These are phyloP conservation scores for Acanthochlamys bracteata DNA, from an alignment of 106 monocot genomes.

Conservation along the genomic window DNA sequence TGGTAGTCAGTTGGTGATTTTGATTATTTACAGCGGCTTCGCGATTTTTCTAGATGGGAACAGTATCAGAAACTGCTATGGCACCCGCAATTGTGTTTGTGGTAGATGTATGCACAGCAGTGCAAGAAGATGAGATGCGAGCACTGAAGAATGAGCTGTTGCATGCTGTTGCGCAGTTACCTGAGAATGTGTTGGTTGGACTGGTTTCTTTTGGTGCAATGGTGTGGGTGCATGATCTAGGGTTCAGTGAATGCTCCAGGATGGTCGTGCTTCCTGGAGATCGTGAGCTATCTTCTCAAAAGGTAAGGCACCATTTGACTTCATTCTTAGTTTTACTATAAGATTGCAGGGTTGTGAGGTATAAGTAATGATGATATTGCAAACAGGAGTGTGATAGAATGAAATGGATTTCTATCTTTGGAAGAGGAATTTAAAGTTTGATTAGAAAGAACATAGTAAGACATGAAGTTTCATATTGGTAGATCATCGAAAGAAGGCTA, in stretches of 20 bases:
- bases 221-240: constrained; percentile 79
- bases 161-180: constrained; percentile 56
- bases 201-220: constrained; percentile 70
- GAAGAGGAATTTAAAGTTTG: too few species aligned
- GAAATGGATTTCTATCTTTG: too few species aligned
- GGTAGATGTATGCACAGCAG: constrained; percentile 47
- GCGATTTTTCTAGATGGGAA: background rate
- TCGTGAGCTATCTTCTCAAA: constrained; percentile 49
- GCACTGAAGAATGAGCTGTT: constrained; percentile 68
- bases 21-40: too few species aligned
- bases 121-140: constrained; percentile 48
- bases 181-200: constrained; percentile 62
- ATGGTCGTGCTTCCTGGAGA: constrained; percentile 58
- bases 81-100: constrained; percentile 57
- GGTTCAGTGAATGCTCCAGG: constrained; percentile 54
- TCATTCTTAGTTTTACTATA: background rate
- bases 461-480: too few species aligned
- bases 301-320: constrained; percentile 28
- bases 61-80: background rate
- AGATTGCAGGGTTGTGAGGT: too few species aligned
- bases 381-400: too few species aligned
- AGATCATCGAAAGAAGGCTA: too few species aligned
- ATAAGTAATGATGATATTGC: too few species aligned
- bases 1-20: too few species aligned
- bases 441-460: too few species aligned